Percentiles rank a stretch among this genome's conserved stretches.
phyloP scores from a whole-genome alignment of 169 alveolate genomes.

The Theileria luwenshuni region DNA sequence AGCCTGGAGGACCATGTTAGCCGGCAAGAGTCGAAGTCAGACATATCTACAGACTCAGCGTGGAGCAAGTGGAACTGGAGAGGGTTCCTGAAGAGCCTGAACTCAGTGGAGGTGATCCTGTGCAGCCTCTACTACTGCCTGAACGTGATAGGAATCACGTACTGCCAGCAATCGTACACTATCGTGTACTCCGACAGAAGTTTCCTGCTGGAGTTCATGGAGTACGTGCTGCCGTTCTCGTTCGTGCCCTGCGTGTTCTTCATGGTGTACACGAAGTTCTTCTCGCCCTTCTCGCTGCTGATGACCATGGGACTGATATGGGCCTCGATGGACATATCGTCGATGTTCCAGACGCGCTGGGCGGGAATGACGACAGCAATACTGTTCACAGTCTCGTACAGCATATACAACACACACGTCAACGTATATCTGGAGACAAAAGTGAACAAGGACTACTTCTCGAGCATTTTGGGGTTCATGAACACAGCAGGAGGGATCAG shows the following conservation, averaged over 20 bases:
- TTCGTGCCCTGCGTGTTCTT: conserved; percentile 44
- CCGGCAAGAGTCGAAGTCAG: background rate
- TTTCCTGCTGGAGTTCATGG: conserved; percentile 33
- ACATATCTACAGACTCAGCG: background rate
- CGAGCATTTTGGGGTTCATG: conserved; percentile 58
- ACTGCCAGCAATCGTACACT: conserved; percentile 45
- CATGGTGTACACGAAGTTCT: conserved; percentile 25
- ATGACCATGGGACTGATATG: conserved; percentile 25
- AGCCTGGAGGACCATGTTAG: background rate
- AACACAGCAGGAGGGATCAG: conserved; percentile 62
- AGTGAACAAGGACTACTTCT: conserved; percentile 33
- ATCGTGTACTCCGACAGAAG: conserved; percentile 23
- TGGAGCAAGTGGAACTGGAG: conserved; percentile 38
- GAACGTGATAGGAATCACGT: conserved; percentile 53
- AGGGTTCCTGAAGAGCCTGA: conserved; percentile 25
- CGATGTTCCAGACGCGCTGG: conserved; percentile 10
- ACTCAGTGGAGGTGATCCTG: conserved; percentile 26
- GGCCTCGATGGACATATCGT: conserved; percentile 28
- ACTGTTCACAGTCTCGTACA: conserved; percentile 24
- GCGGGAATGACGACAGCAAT: conserved; percentile 39
- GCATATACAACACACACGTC: conserved; percentile 57
- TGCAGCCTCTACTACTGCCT: conserved; percentile 40
- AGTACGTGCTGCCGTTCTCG: conserved; percentile 55
- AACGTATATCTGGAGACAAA: conserved; percentile 53
- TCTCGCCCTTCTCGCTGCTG: conserved; percentile 37